Conservation (phyloP, 352 stramenopile species). For the Phytopythium ostracodes region DNA sequence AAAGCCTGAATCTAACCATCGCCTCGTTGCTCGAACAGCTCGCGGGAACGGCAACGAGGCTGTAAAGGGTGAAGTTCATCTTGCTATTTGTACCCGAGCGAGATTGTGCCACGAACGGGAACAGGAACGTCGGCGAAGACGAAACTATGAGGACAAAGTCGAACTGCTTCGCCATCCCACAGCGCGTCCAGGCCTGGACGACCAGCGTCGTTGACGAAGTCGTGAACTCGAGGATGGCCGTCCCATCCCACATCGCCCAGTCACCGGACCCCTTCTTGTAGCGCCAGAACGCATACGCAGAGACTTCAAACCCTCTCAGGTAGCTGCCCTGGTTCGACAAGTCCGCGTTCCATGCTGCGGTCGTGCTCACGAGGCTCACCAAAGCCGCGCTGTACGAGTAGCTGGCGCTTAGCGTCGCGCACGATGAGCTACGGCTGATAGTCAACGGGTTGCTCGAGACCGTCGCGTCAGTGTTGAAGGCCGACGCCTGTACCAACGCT, state of each 20-base stretch:
- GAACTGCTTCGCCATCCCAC: neutral
- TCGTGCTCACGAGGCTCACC: neutral
- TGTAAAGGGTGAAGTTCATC: too few species aligned
- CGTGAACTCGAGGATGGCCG: neutral
- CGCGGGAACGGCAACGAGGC: too few species aligned
- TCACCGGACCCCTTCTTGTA: neutral
- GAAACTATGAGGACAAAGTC: neutral
- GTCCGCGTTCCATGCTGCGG: neutral
- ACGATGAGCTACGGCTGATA: neutral
- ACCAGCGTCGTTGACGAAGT: neutral
- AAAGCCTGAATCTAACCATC: too few species aligned
- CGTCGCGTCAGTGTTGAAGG: neutral
- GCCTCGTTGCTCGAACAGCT: too few species aligned
- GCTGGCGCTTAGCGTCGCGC: neutral
- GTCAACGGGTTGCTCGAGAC: neutral
- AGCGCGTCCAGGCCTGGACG: neutral
- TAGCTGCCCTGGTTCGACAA: neutral
- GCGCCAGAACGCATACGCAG: conserved; percentile 2
- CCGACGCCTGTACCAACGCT: neutral
- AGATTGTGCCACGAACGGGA: too few species aligned
- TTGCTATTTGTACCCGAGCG: neutral
- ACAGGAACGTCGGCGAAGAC: neutral
- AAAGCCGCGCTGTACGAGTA: neutral
- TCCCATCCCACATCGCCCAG: neutral
- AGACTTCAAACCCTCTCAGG: neutral